A percentile compares a stretch with the other conserved stretches of the same genome.
Evolutionary conservation across 768 basidiomycete genomes (phyloP).

Genomic region (Termitomyces sp.): DNA sequence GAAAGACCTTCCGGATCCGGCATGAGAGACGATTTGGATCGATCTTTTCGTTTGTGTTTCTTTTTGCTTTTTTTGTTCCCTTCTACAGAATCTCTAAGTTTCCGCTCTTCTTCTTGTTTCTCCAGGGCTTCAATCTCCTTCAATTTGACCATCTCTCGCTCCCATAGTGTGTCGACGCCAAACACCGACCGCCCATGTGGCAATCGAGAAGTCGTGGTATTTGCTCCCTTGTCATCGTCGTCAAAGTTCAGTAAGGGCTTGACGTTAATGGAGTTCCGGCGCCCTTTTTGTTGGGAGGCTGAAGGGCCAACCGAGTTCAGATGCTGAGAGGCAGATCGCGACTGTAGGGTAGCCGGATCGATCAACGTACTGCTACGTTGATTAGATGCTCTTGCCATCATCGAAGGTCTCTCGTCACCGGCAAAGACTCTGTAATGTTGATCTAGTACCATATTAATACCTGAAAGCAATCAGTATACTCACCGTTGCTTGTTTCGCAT

Average conservation of each 20-base stretch:
- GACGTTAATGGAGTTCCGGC: slow-evolving; percentile 46
- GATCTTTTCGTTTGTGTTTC: slow-evolving; percentile 41
- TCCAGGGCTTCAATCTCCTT: slow-evolving; percentile 72
- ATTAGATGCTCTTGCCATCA: slow-evolving; percentile 74
- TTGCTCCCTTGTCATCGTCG: slow-evolving; percentile 35
- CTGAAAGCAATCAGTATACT: slow-evolving; percentile 9
- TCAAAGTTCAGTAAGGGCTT: slow-evolving; percentile 68
- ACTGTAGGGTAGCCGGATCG: slow-evolving; percentile 57
- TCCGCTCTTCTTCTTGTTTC: slow-evolving; percentile 47
- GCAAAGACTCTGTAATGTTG: slow-evolving; percentile 61
- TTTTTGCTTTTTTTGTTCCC: slow-evolving; percentile 43
- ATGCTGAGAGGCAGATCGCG: slow-evolving; percentile 40
- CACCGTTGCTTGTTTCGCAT: slow-evolving; percentile 85
- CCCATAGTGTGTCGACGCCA: slow-evolving; percentile 91
- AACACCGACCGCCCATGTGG: slow-evolving; percentile 74
- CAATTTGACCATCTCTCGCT: slow-evolving; percentile 79
- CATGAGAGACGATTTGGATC: slow-evolving; percentile 13
- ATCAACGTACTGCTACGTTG: slow-evolving; percentile 65
- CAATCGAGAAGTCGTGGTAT: slow-evolving; percentile 20
- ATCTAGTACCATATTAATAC: background rate
- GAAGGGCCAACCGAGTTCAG: slow-evolving; percentile 38
- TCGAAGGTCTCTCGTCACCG: slow-evolving; percentile 85
- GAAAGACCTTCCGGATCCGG: slow-evolving; percentile 6
- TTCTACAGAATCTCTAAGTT: slow-evolving; percentile 39
- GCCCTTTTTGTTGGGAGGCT: slow-evolving; percentile 26